Conservation (phyloP, 2,329 filamentous ascomycete species). For the Cephalotrichum gorgonifer region DNA sequence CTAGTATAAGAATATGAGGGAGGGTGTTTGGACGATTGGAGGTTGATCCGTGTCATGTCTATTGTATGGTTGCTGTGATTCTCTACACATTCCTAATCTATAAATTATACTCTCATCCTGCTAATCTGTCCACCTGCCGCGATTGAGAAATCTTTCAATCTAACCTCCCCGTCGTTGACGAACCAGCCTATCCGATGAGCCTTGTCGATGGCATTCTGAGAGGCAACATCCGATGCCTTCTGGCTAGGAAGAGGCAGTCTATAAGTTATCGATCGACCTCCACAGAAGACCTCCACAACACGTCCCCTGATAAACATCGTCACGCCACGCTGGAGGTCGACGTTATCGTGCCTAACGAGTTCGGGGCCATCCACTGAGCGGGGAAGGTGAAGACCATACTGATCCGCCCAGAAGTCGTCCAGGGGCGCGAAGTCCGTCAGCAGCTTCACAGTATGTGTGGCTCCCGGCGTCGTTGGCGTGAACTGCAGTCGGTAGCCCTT, state of each 20-base stretch:
- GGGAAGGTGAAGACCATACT: conserved; percentile 19
- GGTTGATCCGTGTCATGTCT: too few species aligned
- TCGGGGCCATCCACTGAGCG: conserved; percentile 23
- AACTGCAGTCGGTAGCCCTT: conserved; percentile 17
- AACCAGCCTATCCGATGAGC: conserved; percentile 17
- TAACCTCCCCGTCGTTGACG: conserved; percentile 15
- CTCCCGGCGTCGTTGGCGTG: conserved; percentile 10
- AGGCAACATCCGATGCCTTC: background rate
- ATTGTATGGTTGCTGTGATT: background rate
- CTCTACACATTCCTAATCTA: background rate
- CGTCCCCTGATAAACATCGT: conserved; percentile 15
- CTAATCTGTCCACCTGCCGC: background rate
- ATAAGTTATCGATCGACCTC: conserved; percentile 18
- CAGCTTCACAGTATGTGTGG: conserved; percentile 17
- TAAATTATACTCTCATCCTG: background rate
- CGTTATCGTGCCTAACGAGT: conserved; percentile 19
- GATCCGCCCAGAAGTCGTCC: conserved; percentile 27
- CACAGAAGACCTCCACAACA: conserved; percentile 18
- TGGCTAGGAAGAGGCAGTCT: conserved; percentile 13
- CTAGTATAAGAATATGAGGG: too few species aligned
- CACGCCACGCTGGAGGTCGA: conserved; percentile 15
- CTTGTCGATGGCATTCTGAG: background rate
- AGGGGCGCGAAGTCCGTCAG: conserved; percentile 20
- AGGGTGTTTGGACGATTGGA: too few species aligned
- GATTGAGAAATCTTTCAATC: background rate